Evolutionary conservation across 495 filamentous ascomycete species (phyloP).

Genomic region (Penicillium cataractarum): DNA sequence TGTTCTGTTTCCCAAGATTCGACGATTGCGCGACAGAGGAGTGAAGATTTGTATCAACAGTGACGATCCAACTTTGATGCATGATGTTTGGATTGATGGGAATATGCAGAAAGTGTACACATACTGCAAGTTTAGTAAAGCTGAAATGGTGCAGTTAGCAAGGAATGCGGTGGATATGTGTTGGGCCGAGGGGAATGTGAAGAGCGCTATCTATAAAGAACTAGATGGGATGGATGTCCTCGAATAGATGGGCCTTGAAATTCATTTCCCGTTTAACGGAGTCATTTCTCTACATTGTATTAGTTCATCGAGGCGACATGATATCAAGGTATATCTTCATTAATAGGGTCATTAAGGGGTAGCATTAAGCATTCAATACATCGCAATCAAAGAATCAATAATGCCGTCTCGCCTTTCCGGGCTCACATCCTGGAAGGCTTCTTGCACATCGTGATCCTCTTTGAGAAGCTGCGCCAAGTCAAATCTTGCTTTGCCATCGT

Average conservation of each 20-base stretch:
- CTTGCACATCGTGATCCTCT: conserved; percentile 19
- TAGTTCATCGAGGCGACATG: background rate
- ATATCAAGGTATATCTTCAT: background rate
- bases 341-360: background rate
- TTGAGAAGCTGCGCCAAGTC: conserved; percentile 16
- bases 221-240: conserved; percentile 14
- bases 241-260: background rate
- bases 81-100: conserved; percentile 47
- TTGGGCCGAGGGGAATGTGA: conserved; percentile 39
- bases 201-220: conserved; percentile 25
- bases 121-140: conserved; percentile 35
- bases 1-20: conserved; percentile 43
- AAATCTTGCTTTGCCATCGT: background rate
- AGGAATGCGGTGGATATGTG: conserved; percentile 45
- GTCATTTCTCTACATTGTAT: background rate
- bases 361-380: conserved; percentile 1
- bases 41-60: conserved; percentile 44
- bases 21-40: conserved; percentile 37
- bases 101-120: conserved; percentile 45
- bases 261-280: background rate
- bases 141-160: conserved; percentile 39
- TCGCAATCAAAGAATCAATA: conserved; percentile 19
- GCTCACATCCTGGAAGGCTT: conserved; percentile 20
- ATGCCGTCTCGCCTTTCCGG: conserved; percentile 21
- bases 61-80: conserved; percentile 50